Percentiles rank a stretch among this genome's conserved stretches.
phyloP scores from a whole-genome alignment of 176 grass and related monocot genomes.

The Lolium perenne region DNA sequence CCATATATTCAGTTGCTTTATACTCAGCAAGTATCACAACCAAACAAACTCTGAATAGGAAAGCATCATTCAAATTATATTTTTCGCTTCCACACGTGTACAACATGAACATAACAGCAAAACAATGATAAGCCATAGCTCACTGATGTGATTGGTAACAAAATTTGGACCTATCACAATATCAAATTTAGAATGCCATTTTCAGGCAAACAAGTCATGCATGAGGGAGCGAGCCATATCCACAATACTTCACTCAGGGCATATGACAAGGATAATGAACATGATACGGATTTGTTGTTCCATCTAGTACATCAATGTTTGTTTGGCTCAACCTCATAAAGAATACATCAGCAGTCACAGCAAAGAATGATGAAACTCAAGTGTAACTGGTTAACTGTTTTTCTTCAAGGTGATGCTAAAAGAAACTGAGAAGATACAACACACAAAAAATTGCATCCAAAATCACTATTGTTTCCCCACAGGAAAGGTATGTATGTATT shows the following conservation, averaged over 20 bases:
- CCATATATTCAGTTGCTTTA: neutral
- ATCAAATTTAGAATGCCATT: conserved; percentile 5
- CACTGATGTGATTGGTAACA: neutral
- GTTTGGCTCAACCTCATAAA: conserved; percentile 33
- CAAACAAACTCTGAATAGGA: conserved; percentile 18
- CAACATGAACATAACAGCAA: neutral
- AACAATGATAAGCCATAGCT: neutral
- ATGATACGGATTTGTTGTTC: neutral
- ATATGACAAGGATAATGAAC: neutral
- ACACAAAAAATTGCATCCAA: neutral
- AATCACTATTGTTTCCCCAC: conserved; percentile 16
- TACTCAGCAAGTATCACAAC: neutral
- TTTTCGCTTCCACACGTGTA: neutral
- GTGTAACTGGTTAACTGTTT: conserved; percentile 9
- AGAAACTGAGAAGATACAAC: neutral
- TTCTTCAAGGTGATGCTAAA: neutral
- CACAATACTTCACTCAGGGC: neutral
- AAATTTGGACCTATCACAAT: neutral
- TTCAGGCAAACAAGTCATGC: conserved; percentile 12
- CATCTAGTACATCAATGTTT: neutral
- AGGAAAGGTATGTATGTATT: neutral
- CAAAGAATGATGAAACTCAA: neutral
- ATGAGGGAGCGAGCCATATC: neutral
- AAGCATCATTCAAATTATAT: neutral
- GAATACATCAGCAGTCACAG: conserved; percentile 32